Evolutionary conservation across 768 basidiomycete genomes (phyloP).

Genomic region (Cystobasidium tubakii): DNA sequence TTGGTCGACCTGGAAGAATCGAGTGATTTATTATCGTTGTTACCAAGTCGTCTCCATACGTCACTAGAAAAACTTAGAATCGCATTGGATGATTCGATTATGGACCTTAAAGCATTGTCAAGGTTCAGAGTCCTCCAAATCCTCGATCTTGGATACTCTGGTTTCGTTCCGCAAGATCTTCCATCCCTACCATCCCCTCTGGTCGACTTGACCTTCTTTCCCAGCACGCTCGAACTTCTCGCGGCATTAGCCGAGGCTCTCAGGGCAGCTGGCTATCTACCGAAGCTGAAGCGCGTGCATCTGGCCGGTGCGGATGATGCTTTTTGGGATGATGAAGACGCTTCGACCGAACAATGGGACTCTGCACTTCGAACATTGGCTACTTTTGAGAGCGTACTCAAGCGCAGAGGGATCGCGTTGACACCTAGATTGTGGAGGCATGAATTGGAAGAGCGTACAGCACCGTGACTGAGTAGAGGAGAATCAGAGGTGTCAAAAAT

Average conservation of each 20-base stretch:
- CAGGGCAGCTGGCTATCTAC: neutral
- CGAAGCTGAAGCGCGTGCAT: neutral
- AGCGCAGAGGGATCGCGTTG: neutral
- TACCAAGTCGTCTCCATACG: neutral
- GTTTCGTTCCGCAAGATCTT: neutral
- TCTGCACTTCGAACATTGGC: neutral
- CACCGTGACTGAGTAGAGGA: neutral
- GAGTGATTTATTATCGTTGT: neutral
- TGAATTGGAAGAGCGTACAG: neutral
- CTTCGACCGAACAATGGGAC: neutral
- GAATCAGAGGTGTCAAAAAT: too few relatives aligned
- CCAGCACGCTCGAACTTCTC: neutral
- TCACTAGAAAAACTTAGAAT: neutral
- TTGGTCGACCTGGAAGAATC: neutral
- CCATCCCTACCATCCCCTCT: neutral
- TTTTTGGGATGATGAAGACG: conserved; percentile 10
- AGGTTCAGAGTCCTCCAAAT: neutral
- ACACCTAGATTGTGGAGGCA: neutral
- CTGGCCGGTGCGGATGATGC: neutral
- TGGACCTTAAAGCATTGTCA: neutral
- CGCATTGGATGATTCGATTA: neutral
- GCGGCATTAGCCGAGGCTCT: neutral
- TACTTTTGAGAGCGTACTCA: neutral
- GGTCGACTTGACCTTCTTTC: neutral
- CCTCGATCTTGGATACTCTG: neutral